Evolutionary conservation across 371 early-diverging fungal species (phyloP).

Genomic region (Mucor ambiguus): DNA sequence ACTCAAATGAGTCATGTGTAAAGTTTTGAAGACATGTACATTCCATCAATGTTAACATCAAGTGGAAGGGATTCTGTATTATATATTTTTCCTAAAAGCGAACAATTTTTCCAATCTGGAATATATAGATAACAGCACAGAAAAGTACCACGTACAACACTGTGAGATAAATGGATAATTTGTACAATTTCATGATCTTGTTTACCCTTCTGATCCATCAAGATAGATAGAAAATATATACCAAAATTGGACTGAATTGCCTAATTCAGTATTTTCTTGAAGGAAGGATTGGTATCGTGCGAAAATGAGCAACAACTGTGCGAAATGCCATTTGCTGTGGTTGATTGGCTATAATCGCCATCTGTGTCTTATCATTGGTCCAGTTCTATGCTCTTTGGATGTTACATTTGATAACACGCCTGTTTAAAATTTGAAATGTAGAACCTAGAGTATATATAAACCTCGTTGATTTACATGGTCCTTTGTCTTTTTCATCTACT

Average conservation of each 20-base stretch:
- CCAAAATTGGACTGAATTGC: constrained; percentile 28
- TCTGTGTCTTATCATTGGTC: constrained; percentile 15
- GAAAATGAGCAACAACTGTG: constrained; percentile 24
- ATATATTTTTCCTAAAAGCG: not conserved
- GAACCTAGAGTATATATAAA: constrained; percentile 1
- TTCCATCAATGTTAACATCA: not conserved
- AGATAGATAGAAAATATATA: constrained; percentile 2
- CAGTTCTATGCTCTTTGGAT: not conserved
- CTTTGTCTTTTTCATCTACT: constrained; percentile 6
- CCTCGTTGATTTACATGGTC: not conserved
- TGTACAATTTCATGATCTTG: not conserved
- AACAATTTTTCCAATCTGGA: constrained; percentile 1
- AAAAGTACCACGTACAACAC: not conserved
- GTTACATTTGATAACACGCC: not conserved
- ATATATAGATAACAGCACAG: not conserved
- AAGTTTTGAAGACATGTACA: not conserved
- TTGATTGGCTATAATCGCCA: constrained; percentile 18
- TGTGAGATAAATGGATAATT: not conserved
- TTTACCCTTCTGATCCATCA: not conserved
- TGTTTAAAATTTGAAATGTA: not conserved
- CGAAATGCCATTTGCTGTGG: constrained; percentile 10
- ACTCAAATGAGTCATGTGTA: constrained; percentile 20
- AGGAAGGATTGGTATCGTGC: constrained; percentile 20
- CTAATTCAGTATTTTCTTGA: constrained; percentile 7
- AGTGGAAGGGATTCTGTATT: not conserved